A percentile compares a stretch with the other conserved stretches of the same genome.
These are phyloP conservation scores for Baeospora myosura DNA, from an alignment of 1,284 basidiomycete species.

Conservation along the genomic window DNA sequence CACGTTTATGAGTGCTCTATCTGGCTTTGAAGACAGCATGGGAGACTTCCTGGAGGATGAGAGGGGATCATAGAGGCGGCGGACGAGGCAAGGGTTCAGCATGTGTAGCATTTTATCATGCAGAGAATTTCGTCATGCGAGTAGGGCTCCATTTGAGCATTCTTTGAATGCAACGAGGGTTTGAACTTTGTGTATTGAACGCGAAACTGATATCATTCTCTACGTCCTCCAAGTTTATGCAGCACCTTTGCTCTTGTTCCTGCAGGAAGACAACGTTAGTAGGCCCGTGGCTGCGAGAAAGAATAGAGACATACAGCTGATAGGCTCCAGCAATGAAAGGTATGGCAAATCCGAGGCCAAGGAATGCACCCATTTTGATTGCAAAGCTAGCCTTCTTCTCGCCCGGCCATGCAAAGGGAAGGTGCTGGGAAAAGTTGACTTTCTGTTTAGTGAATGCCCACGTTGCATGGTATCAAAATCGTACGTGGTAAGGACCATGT, in stretches of 20 bases:
- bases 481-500: conserved; percentile 57
- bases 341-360: conserved; percentile 54
- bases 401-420: conserved; percentile 56
- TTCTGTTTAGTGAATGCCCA: conserved; percentile 7
- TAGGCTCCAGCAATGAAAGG: conserved; percentile 57
- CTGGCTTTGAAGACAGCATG: no score
- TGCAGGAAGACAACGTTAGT: conserved; percentile 14
- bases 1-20: no score
- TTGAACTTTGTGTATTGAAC: no score
- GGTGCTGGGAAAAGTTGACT: conserved; percentile 38
- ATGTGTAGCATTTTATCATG: no score
- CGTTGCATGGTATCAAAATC: conserved; percentile 12
- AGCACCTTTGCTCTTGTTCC: conserved; percentile 26
- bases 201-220: conserved; percentile 7
- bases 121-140: no score
- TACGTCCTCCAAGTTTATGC: no score
- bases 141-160: no score
- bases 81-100: no score
- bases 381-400: conserved; percentile 51
- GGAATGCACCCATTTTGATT: conserved; percentile 47
- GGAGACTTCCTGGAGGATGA: no score
- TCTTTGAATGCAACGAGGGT: no score
- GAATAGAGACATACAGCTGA: conserved; percentile 51
- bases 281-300: conserved; percentile 4
- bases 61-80: no score